Evolutionary conservation across 176 grass and related monocot genomes (phyloP), one percentile per base, ranked within the genome.

Genomic region (Carex littledalei): DNA sequence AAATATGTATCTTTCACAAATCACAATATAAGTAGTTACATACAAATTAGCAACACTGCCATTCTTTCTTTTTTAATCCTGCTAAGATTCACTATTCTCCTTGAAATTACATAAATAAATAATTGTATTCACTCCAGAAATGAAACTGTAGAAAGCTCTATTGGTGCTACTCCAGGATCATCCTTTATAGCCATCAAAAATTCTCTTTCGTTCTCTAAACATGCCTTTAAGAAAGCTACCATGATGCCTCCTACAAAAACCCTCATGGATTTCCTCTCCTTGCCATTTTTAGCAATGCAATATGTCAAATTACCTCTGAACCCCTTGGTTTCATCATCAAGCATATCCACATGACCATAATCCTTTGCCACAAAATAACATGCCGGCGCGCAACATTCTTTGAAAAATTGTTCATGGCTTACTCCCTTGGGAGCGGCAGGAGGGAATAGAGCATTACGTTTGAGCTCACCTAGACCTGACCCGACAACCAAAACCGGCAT

Each of bases 291-390:
- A 85, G 92, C 94, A 9, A 93, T 1, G 16, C 66, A 85, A 60
- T 94, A 89, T 26, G 92, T 89, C 13, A 81, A 83, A 31, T 86
- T 61, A 11, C 92, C 94, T 87, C 88, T 87, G 5, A 73, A 72
- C 1, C 95, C 95, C 4, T 59, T 81, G 6, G 95, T 98, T 62
- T 90, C 88, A 86, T 98, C 91, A 86, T 98, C 95, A 81, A 94
- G 84, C 92, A 94, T 90, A 88, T 94, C 95, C 3, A 86, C 35
- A 88, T 98, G 95, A 5, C 95, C 95, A 75, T 94, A 94, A 29
- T 94, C 89, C 86, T 69, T 57, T 4, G 86, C 95, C 70, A 94
- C 95, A 34, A 98, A 86, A 80, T 94, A 91, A 66, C 86, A 94
- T 6, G 79, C 65, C 22, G 92, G 89, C 31, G 87, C 61, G 15